These are phyloP conservation scores for Globisporangium iwayamae DNA, from an alignment of 352 stramenopile genomes.

Conservation along the genomic window DNA sequence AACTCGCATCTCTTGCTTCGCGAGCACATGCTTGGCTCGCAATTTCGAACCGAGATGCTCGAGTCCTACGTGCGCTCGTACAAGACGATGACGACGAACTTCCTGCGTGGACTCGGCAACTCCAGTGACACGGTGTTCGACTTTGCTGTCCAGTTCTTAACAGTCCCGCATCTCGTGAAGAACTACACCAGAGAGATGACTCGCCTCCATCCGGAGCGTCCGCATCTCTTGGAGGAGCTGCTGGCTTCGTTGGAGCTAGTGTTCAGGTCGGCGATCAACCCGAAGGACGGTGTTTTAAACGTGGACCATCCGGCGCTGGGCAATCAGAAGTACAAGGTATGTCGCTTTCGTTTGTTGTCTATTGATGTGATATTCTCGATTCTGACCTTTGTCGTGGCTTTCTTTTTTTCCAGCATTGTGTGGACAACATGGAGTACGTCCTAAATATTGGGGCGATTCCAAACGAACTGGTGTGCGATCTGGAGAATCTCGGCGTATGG, in stretches of 20 bases:
- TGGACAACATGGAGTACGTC: conserved; percentile 86
- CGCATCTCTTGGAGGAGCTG: conserved; percentile 62
- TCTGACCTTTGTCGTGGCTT: conserved; percentile 8
- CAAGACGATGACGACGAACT: conserved; percentile 66
- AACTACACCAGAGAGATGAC: conserved; percentile 69
- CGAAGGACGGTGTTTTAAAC: conserved; percentile 41
- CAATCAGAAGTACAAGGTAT: conserved; percentile 88
- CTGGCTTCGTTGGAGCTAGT: conserved; percentile 59
- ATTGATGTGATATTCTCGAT: not conserved
- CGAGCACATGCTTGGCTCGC: conserved; percentile 71
- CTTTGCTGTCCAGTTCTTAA: conserved; percentile 86
- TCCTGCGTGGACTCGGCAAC: conserved; percentile 75
- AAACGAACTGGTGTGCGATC: conserved; percentile 73
- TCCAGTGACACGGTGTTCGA: conserved; percentile 87
- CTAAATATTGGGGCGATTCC: conserved; percentile 77
- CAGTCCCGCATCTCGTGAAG: conserved; percentile 75
- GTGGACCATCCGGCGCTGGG: conserved; percentile 74
- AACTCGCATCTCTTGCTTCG: conserved; percentile 60
- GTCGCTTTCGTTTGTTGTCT: not conserved
- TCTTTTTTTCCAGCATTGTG: conserved; percentile 59
- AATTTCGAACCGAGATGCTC: conserved; percentile 72
- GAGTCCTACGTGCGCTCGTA: conserved; percentile 75
- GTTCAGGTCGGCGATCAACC: conserved; percentile 49
- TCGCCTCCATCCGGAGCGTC: conserved; percentile 38
- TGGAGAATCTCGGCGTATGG: conserved; percentile 68